Percentiles rank a stretch among this genome's conserved stretches.
Conservation (phyloP, 2,329 filamentous ascomycete genomes). For the Paecilomyces fulvus region DNA sequence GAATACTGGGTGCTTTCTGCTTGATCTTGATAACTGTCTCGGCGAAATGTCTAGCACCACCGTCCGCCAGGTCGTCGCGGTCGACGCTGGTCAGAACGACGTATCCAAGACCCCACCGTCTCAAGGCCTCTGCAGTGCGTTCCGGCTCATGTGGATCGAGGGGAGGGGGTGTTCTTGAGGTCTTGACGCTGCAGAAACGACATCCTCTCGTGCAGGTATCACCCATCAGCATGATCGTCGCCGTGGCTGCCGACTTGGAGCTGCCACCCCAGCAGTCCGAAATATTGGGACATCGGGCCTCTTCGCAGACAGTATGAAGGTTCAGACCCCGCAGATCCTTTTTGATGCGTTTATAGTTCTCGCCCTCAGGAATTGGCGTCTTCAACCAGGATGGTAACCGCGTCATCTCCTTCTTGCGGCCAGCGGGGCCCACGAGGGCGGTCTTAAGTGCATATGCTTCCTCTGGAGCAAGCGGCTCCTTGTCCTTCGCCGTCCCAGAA, state of each 20-base stretch:
- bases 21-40: constrained; percentile 95
- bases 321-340: constrained; percentile 81
- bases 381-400: constrained; percentile 91
- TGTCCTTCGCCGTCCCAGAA: constrained; percentile 30
- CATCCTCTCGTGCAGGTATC: constrained; percentile 96
- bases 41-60: constrained; percentile 81
- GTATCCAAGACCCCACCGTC: constrained; percentile 89
- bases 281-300: constrained; percentile 94
- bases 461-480: constrained; percentile 33
- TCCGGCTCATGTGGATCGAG: constrained; percentile 95
- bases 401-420: constrained; percentile 57
- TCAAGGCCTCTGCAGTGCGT: constrained; percentile 87
- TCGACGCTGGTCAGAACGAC: constrained; percentile 92
- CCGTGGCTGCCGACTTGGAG: constrained; percentile 81
- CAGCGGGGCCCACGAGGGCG: constrained; percentile 52
- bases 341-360: constrained; percentile 92
- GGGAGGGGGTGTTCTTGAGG: constrained; percentile 63
- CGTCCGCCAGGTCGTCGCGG: constrained; percentile 82
- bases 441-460: constrained; percentile 55
- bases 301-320: constrained; percentile 94
- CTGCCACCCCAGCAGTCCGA: constrained; percentile 95
- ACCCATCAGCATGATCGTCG: constrained; percentile 99
- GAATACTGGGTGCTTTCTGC: constrained; percentile 49
- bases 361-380: constrained; percentile 79
- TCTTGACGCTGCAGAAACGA: constrained; percentile 96